These are phyloP conservation scores for Curvularia hawaiiensis DNA, from an alignment of 2,329 filamentous ascomycete genomes.

Conservation along the genomic window DNA sequence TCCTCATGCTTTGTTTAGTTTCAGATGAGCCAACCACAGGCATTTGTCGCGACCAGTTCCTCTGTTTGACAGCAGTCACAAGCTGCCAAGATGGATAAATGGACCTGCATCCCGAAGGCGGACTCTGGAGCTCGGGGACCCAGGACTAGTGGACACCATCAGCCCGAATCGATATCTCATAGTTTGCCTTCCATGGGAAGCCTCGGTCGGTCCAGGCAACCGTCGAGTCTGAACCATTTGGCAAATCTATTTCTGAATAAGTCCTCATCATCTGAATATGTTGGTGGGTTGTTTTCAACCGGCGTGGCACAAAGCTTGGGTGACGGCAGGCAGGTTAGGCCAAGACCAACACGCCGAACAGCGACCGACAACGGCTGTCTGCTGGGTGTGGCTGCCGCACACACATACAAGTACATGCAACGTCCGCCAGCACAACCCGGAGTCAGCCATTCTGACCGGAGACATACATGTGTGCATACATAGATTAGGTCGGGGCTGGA, in stretches of 20 bases:
- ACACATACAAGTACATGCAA: background rate
- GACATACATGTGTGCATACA: background rate
- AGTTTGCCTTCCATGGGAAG: background rate
- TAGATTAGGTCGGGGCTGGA: constrained; percentile 1
- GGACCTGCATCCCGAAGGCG: constrained; percentile 16
- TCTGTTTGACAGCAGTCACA: constrained; percentile 13
- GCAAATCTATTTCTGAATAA: background rate
- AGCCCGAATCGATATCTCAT: background rate
- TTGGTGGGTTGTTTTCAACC: background rate
- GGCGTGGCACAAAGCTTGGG: background rate
- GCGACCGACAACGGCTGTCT: background rate
- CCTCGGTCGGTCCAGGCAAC: background rate
- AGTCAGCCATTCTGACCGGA: background rate
- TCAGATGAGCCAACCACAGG: constrained; percentile 3
- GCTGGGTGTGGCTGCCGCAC: background rate
- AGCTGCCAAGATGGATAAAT: constrained; percentile 28
- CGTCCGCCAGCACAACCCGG: background rate
- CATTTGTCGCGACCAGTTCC: constrained; percentile 7
- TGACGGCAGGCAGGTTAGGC: background rate
- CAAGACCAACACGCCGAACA: background rate
- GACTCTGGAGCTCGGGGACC: constrained; percentile 4
- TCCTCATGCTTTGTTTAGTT: constrained; percentile 1
- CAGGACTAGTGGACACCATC: background rate
- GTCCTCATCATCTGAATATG: background rate
- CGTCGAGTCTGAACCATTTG: background rate